A percentile compares a stretch with the other conserved stretches of the same genome.
Evolutionary conservation across 306 rosid genomes (phyloP).

Genomic region (Quercus bicolor): DNA sequence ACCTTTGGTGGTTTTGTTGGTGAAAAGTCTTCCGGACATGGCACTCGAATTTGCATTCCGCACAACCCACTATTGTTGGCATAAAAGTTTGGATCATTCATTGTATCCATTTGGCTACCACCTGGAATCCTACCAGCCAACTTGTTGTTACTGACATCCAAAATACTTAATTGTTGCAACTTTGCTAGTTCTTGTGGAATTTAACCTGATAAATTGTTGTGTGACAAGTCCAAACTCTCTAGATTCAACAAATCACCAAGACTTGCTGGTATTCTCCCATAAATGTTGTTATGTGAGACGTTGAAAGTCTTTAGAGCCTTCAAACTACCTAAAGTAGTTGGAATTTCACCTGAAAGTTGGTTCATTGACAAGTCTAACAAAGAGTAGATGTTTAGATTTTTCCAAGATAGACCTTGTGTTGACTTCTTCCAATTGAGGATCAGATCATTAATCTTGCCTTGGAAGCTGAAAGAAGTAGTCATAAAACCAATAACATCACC

Average conservation of each 20-base stretch:
- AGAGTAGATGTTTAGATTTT: not conserved
- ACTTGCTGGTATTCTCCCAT: constrained; percentile 25
- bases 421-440: constrained; percentile 27
- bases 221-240: constrained; percentile 19
- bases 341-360: constrained; percentile 17
- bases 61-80: too few species aligned
- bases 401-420: constrained; percentile 7
- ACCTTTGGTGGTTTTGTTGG: not conserved
- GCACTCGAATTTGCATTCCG: too few species aligned
- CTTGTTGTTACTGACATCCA: constrained; percentile 27
- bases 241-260: constrained; percentile 17
- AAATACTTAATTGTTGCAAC: not conserved
- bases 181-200: too few species aligned
- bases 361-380: constrained; percentile 9
- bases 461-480: not conserved
- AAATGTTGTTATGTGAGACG: constrained; percentile 20
- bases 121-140: constrained; percentile 16
- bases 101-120: constrained; percentile 25
- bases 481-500: rapidly evolving
- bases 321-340: constrained; percentile 11
- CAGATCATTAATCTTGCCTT: constrained; percentile 13
- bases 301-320: constrained; percentile 24
- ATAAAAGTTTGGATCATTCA: too few species aligned
- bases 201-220: too few species aligned
- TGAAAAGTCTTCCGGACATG: not conserved